These are phyloP conservation scores for Cladosporium sphaerospermum DNA, from an alignment of 2,329 filamentous ascomycete species.

Conservation along the genomic window DNA sequence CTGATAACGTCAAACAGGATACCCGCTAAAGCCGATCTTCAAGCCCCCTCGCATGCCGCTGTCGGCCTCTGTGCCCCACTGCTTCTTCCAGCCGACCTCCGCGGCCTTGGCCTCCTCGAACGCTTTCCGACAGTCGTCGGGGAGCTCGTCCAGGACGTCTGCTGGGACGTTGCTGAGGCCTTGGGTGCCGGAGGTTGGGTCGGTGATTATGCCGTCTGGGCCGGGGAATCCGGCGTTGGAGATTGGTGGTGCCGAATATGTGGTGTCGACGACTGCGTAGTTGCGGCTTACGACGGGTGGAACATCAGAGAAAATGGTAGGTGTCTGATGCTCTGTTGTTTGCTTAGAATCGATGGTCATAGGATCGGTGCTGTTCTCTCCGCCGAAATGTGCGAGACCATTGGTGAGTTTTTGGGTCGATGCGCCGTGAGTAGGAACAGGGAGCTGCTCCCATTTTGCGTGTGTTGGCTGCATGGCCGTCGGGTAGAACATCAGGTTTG, in stretches of 20 bases:
- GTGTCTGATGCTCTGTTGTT: not conserved
- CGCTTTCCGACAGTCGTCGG: constrained; percentile 62
- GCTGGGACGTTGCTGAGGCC: constrained; percentile 60
- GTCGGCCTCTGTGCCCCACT: constrained; percentile 64
- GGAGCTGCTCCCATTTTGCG: constrained; percentile 70
- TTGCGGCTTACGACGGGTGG: constrained; percentile 55
- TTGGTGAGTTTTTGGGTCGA: constrained; percentile 18
- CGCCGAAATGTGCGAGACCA: constrained; percentile 8
- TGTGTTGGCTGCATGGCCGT: constrained; percentile 84
- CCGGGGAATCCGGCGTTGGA: constrained; percentile 56
- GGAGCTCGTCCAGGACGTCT: constrained; percentile 61
- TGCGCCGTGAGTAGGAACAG: constrained; percentile 30
- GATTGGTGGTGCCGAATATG: constrained; percentile 52
- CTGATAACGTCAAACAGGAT: constrained; percentile 40
- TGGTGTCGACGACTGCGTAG: constrained; percentile 57
- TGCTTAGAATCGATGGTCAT: constrained; percentile 14
- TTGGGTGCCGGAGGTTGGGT: constrained; percentile 38
- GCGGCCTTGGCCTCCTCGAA: constrained; percentile 61
- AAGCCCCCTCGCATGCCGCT: constrained; percentile 44
- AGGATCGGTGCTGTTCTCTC: constrained; percentile 9
- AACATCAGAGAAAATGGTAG: constrained; percentile 29
- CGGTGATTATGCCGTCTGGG: constrained; percentile 46
- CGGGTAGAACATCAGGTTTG: constrained; percentile 84
- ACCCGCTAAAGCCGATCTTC: constrained; percentile 44
- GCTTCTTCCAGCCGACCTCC: constrained; percentile 66